Evolutionary conservation across 345 rosid genomes (phyloP).

Genomic region (Arabidopsis thaliana): TAIR10.1 NC_003076.8:3602001-3602500

Average conservation of each 20-base stretch:
- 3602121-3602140: constrained; percentile 28
- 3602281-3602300: constrained; percentile 79
- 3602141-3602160: not conserved
- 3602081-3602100: constrained; percentile 88
- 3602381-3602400: not conserved
- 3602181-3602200: constrained; percentile 83
- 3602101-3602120: constrained; percentile 60
- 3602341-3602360: constrained; percentile 50
- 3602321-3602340: constrained; percentile 70
- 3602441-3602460: constrained; percentile 80
- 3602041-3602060: constrained; percentile 68
- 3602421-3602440: constrained; percentile 53
- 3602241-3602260: constrained; percentile 84
- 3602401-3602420: not conserved
- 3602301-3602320: constrained; percentile 86
- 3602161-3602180: constrained; percentile 1
- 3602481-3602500: constrained; percentile 17
- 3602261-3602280: constrained; percentile 76
- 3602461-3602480: constrained; percentile 74
- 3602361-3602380: constrained; percentile 22
- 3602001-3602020: constrained; percentile 60
- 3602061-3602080: constrained; percentile 65
- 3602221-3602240: constrained; percentile 92
- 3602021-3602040: constrained; percentile 81
- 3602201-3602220: constrained; percentile 74